Base-by-base conservation (phyloP, 257 asterid genomes). In the Striga asiatica region DNA sequence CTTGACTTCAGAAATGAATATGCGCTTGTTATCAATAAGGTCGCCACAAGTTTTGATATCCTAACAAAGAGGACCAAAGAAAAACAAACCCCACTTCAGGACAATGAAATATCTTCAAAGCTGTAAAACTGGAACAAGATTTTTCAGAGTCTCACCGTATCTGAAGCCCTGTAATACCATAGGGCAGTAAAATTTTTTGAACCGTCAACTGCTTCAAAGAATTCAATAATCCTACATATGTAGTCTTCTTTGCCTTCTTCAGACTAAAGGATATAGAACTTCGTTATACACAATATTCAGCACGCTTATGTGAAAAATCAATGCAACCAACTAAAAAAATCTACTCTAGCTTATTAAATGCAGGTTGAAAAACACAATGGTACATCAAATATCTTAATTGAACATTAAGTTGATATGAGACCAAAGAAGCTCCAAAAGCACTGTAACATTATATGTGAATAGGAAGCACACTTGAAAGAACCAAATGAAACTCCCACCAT, bases 151-250 rank as follows among this genome's bases (percentile, higher is more conserved):
- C 84, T 65, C 67, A 89, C 98, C 28, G 98, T 89, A 42, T 89
- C 98, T 18, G 21, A 32, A 1, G 92, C 78, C 56, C 96, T 65
- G 21, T 89, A 83, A 65, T 66, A 89, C 95, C 96, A 86, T 21
- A 75, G 95, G 18, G 96, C 88, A 0, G 73, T 68, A 47, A 86
- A 80, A 8, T 70, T 58, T 28, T 3, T 54, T 0, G 70, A 52
- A 22, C 82, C 85, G 54, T 89, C 77, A 2, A 60, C 57, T 7
- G 75, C 83, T 65, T 81, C 65, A 54, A 86, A 89, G 46, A 89
- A 17, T 65, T 89, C 98, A 2, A 73, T 60, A 1, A 89, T 83
- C 76, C 74, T 86, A 41, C 98, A 68, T 0, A 89, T 89, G 60
- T 59, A 89, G 60, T 55, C 17, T 0, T 62, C 72, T 23, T 65